These are phyloP conservation scores for Tetrapyrgos nigripes DNA, from an alignment of 1,284 basidiomycete species.

Conservation along the genomic window DNA sequence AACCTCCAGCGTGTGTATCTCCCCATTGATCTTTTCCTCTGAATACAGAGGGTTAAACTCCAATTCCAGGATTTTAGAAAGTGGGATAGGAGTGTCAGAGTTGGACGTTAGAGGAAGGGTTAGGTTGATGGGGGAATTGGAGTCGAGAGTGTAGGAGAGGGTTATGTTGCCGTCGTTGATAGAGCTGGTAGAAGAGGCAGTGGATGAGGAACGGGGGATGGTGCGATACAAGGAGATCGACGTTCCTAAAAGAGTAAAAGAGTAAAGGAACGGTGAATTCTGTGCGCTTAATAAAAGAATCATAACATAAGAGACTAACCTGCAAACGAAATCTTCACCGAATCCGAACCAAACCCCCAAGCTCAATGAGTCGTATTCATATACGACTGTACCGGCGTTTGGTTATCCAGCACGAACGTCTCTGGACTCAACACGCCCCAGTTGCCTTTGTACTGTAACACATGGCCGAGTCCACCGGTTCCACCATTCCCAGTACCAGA, in stretches of 20 bases:
- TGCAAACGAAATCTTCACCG: slow-evolving; percentile 38
- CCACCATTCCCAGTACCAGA: too few species aligned
- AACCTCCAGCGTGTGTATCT: too few species aligned
- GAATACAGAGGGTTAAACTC: slow-evolving; percentile 31
- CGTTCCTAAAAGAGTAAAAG: slow-evolving; percentile 31
- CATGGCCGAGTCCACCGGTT: too few species aligned
- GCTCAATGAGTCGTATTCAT: slow-evolving; percentile 42
- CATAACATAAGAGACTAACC: slow-evolving; percentile 29
- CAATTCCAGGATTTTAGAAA: slow-evolving; percentile 40
- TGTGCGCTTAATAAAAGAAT: too few species aligned
- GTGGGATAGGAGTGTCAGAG: slow-evolving; percentile 33
- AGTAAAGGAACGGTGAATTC: too few species aligned
- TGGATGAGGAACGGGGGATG: slow-evolving; percentile 19
- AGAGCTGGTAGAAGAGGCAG: too few species aligned
- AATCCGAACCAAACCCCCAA: slow-evolving; percentile 39
- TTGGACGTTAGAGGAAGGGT: slow-evolving; percentile 32
- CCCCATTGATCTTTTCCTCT: too few species aligned
- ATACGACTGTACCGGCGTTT: slow-evolving; percentile 36
- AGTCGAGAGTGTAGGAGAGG: slow-evolving; percentile 40
- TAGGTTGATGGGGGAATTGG: slow-evolving; percentile 25
- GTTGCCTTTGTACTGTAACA: slow-evolving; percentile 35
- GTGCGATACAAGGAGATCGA: slow-evolving; percentile 43
- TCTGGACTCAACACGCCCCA: slow-evolving; percentile 34
- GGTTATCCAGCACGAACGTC: slow-evolving; percentile 28
- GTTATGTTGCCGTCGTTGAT: slow-evolving; percentile 39